phyloP scores from a whole-genome alignment of 2,329 filamentous ascomycete genomes.

The Gaeumannomyces tritici region DNA sequence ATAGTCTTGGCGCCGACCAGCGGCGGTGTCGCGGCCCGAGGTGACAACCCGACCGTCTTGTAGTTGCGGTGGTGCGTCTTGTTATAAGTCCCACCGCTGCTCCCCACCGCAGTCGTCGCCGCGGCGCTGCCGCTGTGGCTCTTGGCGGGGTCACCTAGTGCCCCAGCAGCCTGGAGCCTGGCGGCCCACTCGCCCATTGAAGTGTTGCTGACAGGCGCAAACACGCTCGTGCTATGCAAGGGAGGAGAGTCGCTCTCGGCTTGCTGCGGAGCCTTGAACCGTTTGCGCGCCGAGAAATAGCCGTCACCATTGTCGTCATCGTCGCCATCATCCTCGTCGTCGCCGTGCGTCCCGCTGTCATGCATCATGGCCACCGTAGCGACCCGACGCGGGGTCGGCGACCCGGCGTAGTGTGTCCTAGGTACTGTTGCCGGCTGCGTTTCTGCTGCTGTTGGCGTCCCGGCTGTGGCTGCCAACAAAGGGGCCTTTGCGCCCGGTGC shows the following conservation, averaged over 20 bases:
- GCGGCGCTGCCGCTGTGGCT: not conserved
- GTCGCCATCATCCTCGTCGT: not conserved
- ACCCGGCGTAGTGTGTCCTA: not conserved
- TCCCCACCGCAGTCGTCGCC: not conserved
- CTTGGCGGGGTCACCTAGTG: not conserved
- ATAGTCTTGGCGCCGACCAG: conserved; percentile 9
- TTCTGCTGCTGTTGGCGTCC: not conserved
- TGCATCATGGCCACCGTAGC: conserved; percentile 12
- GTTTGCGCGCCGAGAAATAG: conserved; percentile 11
- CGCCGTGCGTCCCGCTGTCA: not conserved
- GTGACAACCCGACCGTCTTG: conserved; percentile 1
- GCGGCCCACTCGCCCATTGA: not conserved
- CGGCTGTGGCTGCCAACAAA: not conserved
- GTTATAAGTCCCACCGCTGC: not conserved
- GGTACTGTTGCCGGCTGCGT: not conserved
- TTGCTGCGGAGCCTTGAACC: conserved; percentile 6
- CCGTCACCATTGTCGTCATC: conserved; percentile 4
- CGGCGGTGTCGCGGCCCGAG: conserved; percentile 27
- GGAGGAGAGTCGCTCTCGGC: conserved; percentile 3
- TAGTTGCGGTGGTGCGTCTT: not conserved
- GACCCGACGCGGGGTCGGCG: not conserved
- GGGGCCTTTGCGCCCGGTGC: conserved; percentile 8
- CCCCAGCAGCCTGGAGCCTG: not conserved
- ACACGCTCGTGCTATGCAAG: not conserved
- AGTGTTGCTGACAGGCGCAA: not conserved